These are phyloP conservation scores for Tetrapisispora arboricola DNA, from an alignment of 805 yeast genomes.

Conservation along the genomic window DNA sequence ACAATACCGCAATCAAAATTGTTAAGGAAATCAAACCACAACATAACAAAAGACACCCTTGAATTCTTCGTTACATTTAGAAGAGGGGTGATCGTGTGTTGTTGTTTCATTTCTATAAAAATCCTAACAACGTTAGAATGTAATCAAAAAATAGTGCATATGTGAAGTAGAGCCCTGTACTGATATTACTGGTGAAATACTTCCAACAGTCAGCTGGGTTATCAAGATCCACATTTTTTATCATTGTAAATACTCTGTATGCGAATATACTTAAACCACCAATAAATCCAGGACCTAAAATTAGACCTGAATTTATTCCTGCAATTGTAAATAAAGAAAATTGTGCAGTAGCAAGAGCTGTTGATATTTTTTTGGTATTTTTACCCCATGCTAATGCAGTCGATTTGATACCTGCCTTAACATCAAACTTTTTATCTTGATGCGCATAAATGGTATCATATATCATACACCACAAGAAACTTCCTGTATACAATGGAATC, in stretches of 20 bases:
- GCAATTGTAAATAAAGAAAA: constrained; percentile 51
- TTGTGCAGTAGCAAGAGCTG: constrained; percentile 58
- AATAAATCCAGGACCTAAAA: constrained; percentile 78
- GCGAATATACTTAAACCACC: constrained; percentile 58
- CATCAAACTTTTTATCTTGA: constrained; percentile 85
- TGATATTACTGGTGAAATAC: constrained; percentile 65
- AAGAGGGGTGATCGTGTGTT: too few species aligned
- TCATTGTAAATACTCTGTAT: constrained; percentile 57
- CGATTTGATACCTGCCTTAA: constrained; percentile 84
- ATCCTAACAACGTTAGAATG: constrained; percentile 32
- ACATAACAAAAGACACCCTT: constrained; percentile 3
- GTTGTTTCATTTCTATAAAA: constrained; percentile 6
- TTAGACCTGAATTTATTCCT: constrained; percentile 54
- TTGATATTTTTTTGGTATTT: constrained; percentile 58
- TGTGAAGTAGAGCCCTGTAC: constrained; percentile 62
- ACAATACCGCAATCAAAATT: neutral
- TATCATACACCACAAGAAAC: constrained; percentile 86
- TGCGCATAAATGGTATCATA: constrained; percentile 97
- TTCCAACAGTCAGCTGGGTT: constrained; percentile 76
- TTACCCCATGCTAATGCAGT: constrained; percentile 95
- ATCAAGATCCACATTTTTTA: constrained; percentile 65
- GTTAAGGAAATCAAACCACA: neutral
- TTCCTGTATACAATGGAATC: constrained; percentile 64
- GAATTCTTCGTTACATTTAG: too few species aligned
- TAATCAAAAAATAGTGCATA: constrained; percentile 61